A percentile compares a stretch with the other conserved stretches of the same genome.
phyloP scores from a whole-genome alignment of 108 stramenopile genomes.

The Skeletonema menzelii region DNA sequence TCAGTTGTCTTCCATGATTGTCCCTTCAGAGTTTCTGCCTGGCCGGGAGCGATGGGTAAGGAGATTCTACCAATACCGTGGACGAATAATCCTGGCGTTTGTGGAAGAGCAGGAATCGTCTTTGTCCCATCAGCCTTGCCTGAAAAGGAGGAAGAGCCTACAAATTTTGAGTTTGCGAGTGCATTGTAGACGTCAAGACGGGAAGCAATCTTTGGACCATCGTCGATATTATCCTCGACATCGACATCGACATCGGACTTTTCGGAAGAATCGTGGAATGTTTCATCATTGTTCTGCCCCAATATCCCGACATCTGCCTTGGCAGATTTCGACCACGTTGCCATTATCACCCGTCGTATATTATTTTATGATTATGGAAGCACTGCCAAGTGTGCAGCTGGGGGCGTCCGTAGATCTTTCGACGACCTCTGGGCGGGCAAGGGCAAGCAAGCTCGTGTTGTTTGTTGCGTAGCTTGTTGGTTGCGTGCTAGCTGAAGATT shows the following conservation, averaged over 20 bases:
- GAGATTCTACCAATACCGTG: not conserved
- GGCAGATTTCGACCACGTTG: too few relatives aligned
- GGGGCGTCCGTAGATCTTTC: too few relatives aligned
- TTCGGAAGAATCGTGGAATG: not conserved
- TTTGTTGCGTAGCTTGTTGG: too few relatives aligned
- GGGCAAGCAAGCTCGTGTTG: too few relatives aligned
- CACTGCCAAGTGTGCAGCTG: too few relatives aligned
- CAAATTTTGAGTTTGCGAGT: not conserved
- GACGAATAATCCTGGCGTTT: not conserved
- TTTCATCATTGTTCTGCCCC: not conserved
- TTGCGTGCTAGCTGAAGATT: too few relatives aligned
- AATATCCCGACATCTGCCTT: not conserved
- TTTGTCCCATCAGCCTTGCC: not conserved
- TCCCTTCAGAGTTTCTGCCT: not conserved
- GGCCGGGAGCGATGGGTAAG: not conserved
- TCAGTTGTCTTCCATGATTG: slow-evolving; percentile 2
- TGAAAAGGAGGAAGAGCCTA: not conserved
- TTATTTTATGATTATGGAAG: too few relatives aligned
- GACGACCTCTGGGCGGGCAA: too few relatives aligned
- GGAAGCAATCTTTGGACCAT: not conserved
- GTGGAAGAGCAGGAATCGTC: not conserved
- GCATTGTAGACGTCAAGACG: not conserved
- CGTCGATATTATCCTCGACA: not conserved
- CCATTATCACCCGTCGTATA: too few relatives aligned
- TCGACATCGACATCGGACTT: not conserved